These are phyloP conservation scores for Haplosporangium sp. DNA, from an alignment of 371 early-diverging fungal genomes.

Conservation along the genomic window DNA sequence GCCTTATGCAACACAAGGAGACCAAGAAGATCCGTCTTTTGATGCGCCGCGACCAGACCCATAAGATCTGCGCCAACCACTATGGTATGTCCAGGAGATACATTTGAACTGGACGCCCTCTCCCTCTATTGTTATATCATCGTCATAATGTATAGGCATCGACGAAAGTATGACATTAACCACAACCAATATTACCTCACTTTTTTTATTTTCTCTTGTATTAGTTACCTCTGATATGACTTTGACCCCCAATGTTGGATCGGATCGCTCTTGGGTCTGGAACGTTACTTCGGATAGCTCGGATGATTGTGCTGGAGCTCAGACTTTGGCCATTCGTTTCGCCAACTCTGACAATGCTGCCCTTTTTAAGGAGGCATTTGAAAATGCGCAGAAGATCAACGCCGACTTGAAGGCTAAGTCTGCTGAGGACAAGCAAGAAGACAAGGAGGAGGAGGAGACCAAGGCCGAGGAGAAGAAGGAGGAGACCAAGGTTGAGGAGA, in stretches of 20 bases:
- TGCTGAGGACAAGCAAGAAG: constrained; percentile 31
- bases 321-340: constrained; percentile 95
- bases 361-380: constrained; percentile 75
- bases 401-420: constrained; percentile 30
- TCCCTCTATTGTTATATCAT: too few species aligned
- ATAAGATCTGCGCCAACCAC: constrained; percentile 99
- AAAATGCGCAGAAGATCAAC: constrained; percentile 71
- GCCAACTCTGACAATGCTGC: constrained; percentile 90
- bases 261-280: constrained; percentile 98
- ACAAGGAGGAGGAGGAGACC: constrained; percentile 16
- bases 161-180: too few species aligned
- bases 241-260: constrained; percentile 93
- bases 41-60: constrained; percentile 98
- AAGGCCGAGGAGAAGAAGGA: constrained; percentile 54
- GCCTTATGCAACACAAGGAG: constrained; percentile 92
- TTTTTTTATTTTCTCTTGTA: not conserved
- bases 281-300: constrained; percentile 83
- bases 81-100: constrained; percentile 63
- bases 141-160: too few species aligned
- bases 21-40: constrained; percentile 89
- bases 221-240: constrained; percentile 87
- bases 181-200: not conserved
- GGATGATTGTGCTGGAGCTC: constrained; percentile 86
- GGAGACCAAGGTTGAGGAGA: constrained; percentile 41
- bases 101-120: too few species aligned